These are phyloP conservation scores for Phoenix dactylifera DNA, from an alignment of 176 grass and related monocot species.

Conservation along the genomic window DNA sequence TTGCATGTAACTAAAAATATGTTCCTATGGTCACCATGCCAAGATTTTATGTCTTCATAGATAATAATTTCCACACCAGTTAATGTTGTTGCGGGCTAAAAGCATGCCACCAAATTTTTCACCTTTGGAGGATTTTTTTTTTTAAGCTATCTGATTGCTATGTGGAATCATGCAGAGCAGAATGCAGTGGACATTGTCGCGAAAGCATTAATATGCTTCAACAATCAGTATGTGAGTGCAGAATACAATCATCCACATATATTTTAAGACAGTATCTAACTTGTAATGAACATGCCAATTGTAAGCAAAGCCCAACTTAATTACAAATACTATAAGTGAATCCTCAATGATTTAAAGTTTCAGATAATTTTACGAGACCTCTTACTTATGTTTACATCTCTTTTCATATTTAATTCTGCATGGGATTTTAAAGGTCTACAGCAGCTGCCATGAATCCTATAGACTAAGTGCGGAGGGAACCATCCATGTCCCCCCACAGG, in stretches of 20 bases:
- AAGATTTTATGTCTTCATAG: no score
- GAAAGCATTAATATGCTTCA: slow-evolving; percentile 50
- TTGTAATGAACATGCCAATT: no score
- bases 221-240: slow-evolving; percentile 27
- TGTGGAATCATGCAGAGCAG: background rate
- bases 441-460: slow-evolving; percentile 39
- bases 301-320: background rate
- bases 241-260: background rate
- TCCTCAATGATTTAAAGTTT: no score
- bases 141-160: slow-evolving; percentile 3
- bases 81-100: no score
- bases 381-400: no score
- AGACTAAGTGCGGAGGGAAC: slow-evolving; percentile 34
- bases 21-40: no score
- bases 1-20: no score
- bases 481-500: slow-evolving; percentile 20
- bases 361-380: no score
- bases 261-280: no score
- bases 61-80: no score
- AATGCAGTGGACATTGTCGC: background rate
- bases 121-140: background rate
- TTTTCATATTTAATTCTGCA: background rate
- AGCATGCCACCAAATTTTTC: no score
- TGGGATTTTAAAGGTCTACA: slow-evolving; percentile 32
- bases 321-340: background rate